Evolutionary conservation across 2,329 filamentous ascomycete species (phyloP), one percentile per base, ranked within the genome.

Genomic region (Graphilbum ipis-grandicollis): DNA sequence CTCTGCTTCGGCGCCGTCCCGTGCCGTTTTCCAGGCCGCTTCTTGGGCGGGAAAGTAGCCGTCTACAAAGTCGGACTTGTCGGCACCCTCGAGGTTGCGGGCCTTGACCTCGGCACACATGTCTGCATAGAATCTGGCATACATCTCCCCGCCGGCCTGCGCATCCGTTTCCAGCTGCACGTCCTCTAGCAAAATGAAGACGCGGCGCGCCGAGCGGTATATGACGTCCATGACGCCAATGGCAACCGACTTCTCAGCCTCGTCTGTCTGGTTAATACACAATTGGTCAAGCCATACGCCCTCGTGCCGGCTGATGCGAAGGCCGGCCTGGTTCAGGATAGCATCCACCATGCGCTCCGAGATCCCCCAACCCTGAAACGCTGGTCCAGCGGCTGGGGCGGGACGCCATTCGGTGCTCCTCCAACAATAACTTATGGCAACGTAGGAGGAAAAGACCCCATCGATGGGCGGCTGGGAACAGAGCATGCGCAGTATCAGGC

Each of bases 261-360:
- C 41, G 28, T 53, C 46, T n/a, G 41, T 39, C 6, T 43, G 36
- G 40, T 54, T 50, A 38, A 54, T 42, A 38, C 52, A 54, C 15
- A 54, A 43, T 22, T 47, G 41, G 36, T 54, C 52, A 25, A 54
- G 45, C 52, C 52, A 54, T n/a, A 54, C 46, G 34, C 41, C 45
- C 22, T 45, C 44, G 9, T 40, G 39, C 1, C 29, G 31, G n/a
- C 9, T 21, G 2, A n/a, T 8, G n/a, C 38, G 36, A 13, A 43
- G 31, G 3, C 18, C 28, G 12, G 31, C 22, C 22, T 23, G 2
- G 17, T 18, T 14, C 42, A 48, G 40, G 12, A 49, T 39, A 9
- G 45, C 46, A 10, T 47, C 35, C 33, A 46, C 40, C 47, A 49
- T 49, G 14, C 42, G 43, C 37, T 35, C 9, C 2, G 47, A 48